Percentiles rank a stretch among this genome's conserved stretches.
Evolutionary conservation across 768 basidiomycete genomes (phyloP).

Genomic region (Kwoniella newhampshirensis): DNA sequence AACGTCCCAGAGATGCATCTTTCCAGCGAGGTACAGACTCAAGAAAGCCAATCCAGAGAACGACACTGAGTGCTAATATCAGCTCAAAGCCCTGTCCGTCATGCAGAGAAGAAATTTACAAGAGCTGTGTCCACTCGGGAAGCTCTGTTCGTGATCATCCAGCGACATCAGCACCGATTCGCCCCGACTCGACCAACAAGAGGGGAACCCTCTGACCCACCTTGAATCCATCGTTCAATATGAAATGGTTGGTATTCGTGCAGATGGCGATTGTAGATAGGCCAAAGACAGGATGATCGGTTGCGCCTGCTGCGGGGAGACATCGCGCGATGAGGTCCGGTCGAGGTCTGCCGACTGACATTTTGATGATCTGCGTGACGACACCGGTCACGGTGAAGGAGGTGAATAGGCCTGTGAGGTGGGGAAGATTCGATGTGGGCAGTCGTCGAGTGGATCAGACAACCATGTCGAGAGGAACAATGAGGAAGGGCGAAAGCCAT

Average conservation of each 20-base stretch:
- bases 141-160: conserved; percentile 64
- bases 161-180: too few relatives aligned
- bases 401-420: conserved; percentile 62
- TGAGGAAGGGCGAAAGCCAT: conserved; percentile 4
- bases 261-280: conserved; percentile 76
- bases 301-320: conserved; percentile 64
- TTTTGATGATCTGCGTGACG: conserved; percentile 79
- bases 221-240: conserved; percentile 79
- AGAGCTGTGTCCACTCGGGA: conserved; percentile 88
- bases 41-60: conserved; percentile 92
- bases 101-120: conserved; percentile 57
- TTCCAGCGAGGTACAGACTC: conserved; percentile 83
- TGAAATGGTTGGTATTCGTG: conserved; percentile 63
- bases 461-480: background rate
- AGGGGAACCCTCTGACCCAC: conserved; percentile 30
- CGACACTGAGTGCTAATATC: conserved; percentile 61
- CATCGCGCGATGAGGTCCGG: conserved; percentile 51
- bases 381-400: conserved; percentile 73
- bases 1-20: conserved; percentile 83
- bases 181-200: too few relatives aligned
- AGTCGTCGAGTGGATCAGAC: background rate
- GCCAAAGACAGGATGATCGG: conserved; percentile 66
- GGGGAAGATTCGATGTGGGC: background rate
- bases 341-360: conserved; percentile 58
- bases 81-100: conserved; percentile 1